Percentiles rank a stretch among this genome's conserved stretches.
Evolutionary conservation across 805 yeast genomes (phyloP).

Genomic region (Saitoella complicata): DNA sequence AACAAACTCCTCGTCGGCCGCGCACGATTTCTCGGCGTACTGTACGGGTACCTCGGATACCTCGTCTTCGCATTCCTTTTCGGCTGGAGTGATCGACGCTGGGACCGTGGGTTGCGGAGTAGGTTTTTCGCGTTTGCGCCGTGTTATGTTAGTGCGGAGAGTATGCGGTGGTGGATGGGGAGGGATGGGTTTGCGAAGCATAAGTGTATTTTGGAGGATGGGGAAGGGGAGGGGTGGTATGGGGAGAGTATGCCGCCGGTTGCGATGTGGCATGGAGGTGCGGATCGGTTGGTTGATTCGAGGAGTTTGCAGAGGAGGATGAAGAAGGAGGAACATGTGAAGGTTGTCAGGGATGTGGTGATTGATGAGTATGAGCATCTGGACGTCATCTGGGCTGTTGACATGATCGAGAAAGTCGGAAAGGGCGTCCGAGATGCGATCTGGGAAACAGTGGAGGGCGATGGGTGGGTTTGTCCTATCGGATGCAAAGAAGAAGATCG

Average conservation of each 20-base stretch:
- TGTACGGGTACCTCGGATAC: slow-evolving; percentile 53
- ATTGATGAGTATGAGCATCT: slow-evolving; percentile 63
- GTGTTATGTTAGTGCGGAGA: slow-evolving; percentile 56
- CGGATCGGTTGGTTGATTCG: slow-evolving; percentile 69
- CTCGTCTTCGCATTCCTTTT: slow-evolving; percentile 74
- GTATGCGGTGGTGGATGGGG: slow-evolving; percentile 90
- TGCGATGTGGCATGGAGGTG: slow-evolving; percentile 51
- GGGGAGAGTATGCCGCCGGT: slow-evolving; percentile 34
- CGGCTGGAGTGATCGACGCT: slow-evolving; percentile 69
- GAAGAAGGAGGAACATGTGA: slow-evolving; percentile 36
- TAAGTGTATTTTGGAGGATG: slow-evolving; percentile 38
- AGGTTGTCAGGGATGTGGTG: slow-evolving; percentile 25
- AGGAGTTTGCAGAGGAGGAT: slow-evolving; percentile 49
- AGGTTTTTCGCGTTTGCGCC: slow-evolving; percentile 78
- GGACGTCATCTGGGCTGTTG: slow-evolving; percentile 87
- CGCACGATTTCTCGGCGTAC: slow-evolving; percentile 11
- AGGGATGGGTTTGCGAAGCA: slow-evolving; percentile 33
- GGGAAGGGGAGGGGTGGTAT: slow-evolving; percentile 28
- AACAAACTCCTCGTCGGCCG: slow-evolving; percentile 7
- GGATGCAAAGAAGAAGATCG: neutral
- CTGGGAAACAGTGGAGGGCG: slow-evolving; percentile 10
- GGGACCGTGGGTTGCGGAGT: slow-evolving; percentile 52
- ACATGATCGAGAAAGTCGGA: slow-evolving; percentile 52
- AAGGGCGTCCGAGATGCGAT: slow-evolving; percentile 21
- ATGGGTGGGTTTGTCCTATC: neutral